Conservation (phyloP, 148 eudicot species). For the Rhododendron ovatum region DNA sequence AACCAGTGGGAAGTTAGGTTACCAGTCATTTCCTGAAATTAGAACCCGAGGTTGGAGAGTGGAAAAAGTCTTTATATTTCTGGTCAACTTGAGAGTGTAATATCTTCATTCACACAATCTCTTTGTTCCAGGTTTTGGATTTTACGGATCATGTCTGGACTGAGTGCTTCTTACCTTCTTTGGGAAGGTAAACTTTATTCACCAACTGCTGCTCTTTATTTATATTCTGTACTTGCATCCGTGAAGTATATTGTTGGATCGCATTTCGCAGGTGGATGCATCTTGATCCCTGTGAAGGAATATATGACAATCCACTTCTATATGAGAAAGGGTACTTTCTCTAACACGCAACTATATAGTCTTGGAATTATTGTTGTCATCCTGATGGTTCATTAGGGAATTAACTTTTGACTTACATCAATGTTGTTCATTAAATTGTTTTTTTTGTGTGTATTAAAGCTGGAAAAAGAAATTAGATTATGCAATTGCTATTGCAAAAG, state of each 20-base stretch:
- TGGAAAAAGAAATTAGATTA: slow-evolving; percentile 82
- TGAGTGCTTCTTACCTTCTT: slow-evolving; percentile 66
- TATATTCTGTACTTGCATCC: neutral
- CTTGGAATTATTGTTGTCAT: neutral
- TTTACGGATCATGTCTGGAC: slow-evolving; percentile 98
- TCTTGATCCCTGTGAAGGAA: slow-evolving; percentile 98
- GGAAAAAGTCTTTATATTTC: neutral
- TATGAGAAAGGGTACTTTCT: slow-evolving; percentile 84
- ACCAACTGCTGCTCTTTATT: neutral
- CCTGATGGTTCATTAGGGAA: neutral
- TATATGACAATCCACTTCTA: slow-evolving; percentile 84
- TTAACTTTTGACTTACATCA: neutral
- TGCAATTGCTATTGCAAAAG: slow-evolving; percentile 74
- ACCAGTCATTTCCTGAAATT: neutral
- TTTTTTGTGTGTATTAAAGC: slow-evolving; percentile 26
- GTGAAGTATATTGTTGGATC: neutral
- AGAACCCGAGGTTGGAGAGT: neutral
- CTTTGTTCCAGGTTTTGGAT: slow-evolving; percentile 57
- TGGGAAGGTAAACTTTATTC: slow-evolving; percentile 66
- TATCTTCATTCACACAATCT: neutral
- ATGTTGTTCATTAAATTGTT: neutral
- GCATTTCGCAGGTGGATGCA: slow-evolving; percentile 84
- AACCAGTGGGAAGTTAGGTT: neutral
- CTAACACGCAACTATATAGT: neutral
- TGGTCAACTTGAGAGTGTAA: neutral